Evolutionary conservation across 2,329 filamentous ascomycete species (phyloP).

Genomic region (Lecanicillium sp.): DNA sequence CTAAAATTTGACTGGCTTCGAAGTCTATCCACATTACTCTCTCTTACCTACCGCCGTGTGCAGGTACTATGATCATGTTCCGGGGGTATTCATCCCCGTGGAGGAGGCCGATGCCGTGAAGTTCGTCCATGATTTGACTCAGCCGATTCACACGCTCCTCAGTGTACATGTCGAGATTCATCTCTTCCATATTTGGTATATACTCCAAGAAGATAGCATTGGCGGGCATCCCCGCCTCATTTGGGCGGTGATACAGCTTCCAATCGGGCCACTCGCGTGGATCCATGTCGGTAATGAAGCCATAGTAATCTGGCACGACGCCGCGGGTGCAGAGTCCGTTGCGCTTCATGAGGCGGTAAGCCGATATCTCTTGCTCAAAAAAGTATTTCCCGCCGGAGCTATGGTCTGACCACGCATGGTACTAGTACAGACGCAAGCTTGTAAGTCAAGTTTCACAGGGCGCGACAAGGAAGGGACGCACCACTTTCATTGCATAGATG

Average conservation of each 20-base stretch:
- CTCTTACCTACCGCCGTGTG: not conserved
- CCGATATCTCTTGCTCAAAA: not conserved
- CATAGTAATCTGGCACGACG: not conserved
- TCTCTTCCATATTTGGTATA: not conserved
- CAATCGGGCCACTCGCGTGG: not conserved
- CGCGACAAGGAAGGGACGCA: no score
- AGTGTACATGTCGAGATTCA: not conserved
- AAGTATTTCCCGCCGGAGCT: no score
- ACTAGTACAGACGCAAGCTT: no score
- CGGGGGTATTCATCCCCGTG: not conserved
- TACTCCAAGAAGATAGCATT: not conserved
- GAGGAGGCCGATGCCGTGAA: not conserved
- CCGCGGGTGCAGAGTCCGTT: not conserved
- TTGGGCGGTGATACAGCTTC: not conserved
- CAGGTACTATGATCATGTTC: not conserved
- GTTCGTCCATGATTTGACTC: not conserved
- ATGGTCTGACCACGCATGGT: no score
- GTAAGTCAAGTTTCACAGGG: no score
- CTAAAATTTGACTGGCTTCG: not conserved
- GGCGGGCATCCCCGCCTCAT: not conserved
- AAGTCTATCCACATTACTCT: slow-evolving; percentile 1
- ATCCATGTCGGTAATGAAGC: not conserved
- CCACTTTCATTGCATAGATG: not conserved
- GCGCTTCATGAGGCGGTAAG: not conserved
- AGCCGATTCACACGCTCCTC: not conserved